These are phyloP conservation scores for Fusarium staphyleae DNA, from an alignment of 2,329 filamentous ascomycete species.

Conservation along the genomic window DNA sequence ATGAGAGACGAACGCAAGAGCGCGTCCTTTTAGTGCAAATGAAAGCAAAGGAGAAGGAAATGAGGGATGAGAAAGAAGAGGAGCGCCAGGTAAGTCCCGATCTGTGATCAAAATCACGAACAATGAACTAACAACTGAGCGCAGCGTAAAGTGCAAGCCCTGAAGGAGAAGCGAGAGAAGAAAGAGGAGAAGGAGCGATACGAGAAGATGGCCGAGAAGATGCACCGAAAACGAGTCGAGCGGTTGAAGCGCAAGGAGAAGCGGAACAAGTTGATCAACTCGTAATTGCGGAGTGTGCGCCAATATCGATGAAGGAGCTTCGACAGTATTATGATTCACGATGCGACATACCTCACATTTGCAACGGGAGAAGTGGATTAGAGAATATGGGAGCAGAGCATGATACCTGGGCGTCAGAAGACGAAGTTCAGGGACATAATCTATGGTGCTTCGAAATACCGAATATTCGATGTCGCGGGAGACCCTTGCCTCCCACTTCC, in stretches of 20 bases:
- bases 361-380: slow-evolving; percentile 9
- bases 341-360: slow-evolving; percentile 28
- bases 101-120: neutral
- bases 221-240: slow-evolving; percentile 96
- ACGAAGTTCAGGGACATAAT: neutral
- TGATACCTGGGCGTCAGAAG: slow-evolving; percentile 25
- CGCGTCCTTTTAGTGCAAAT: slow-evolving; percentile 75
- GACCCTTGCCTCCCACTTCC: neutral
- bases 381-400: slow-evolving; percentile 24
- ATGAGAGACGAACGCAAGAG: slow-evolving; percentile 75
- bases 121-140: slow-evolving; percentile 19
- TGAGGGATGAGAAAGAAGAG: slow-evolving; percentile 96
- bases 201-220: slow-evolving; percentile 94
- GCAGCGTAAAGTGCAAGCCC: slow-evolving; percentile 76
- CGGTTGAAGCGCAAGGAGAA: slow-evolving; percentile 94
- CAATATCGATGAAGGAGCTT: slow-evolving; percentile 9
- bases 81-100: slow-evolving; percentile 72
- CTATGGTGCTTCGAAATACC: neutral
- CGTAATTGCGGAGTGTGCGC: slow-evolving; percentile 49
- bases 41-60: slow-evolving; percentile 92
- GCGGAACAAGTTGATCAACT: slow-evolving; percentile 84
- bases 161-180: slow-evolving; percentile 83
- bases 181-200: slow-evolving; percentile 95
- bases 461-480: neutral
- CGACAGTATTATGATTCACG: slow-evolving; percentile 36